These are phyloP conservation scores for Cryptococcus wingfieldii DNA, from an alignment of 1,284 basidiomycete genomes.

Conservation along the genomic window DNA sequence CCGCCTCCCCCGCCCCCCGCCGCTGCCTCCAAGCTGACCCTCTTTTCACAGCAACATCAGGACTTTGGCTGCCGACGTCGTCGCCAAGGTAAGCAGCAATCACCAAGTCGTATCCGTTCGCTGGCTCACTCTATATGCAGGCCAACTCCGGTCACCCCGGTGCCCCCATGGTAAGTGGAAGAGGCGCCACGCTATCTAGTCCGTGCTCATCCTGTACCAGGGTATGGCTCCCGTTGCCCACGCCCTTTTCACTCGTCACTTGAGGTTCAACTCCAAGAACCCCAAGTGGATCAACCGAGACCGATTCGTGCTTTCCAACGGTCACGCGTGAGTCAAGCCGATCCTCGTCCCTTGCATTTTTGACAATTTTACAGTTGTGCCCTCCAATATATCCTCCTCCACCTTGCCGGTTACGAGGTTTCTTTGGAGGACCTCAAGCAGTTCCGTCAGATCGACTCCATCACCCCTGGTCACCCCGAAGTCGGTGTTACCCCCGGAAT, in stretches of 20 bases:
- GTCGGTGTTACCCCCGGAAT: slow-evolving; percentile 82
- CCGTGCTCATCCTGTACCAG: slow-evolving; percentile 8
- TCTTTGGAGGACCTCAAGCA: slow-evolving; percentile 50
- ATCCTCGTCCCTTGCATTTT: neutral
- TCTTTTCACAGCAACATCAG: slow-evolving; percentile 47
- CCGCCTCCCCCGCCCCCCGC: neutral
- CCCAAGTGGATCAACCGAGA: slow-evolving; percentile 91
- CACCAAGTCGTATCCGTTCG: slow-evolving; percentile 37
- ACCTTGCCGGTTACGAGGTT: slow-evolving; percentile 53
- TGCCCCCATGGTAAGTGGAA: slow-evolving; percentile 67
- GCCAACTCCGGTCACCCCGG: slow-evolving; percentile 92
- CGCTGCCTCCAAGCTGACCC: slow-evolving; percentile 1
- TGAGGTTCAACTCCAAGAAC: slow-evolving; percentile 81
- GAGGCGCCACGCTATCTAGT: neutral
- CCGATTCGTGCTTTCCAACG: slow-evolving; percentile 52
- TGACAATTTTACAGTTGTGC: slow-evolving; percentile 59
- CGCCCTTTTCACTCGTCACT: slow-evolving; percentile 73
- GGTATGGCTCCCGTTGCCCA: slow-evolving; percentile 84
- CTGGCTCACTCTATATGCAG: slow-evolving; percentile 52
- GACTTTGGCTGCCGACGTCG: slow-evolving; percentile 51
- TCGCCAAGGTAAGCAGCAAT: slow-evolving; percentile 54
- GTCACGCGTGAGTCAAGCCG: slow-evolving; percentile 44
- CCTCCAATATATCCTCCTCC: slow-evolving; percentile 51
- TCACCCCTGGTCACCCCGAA: slow-evolving; percentile 91
- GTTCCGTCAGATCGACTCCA: slow-evolving; percentile 69